Evolutionary conservation across 257 asterid genomes (phyloP), one percentile per base, ranked within the genome.

Genomic region (Nicotiana otophora): DNA sequence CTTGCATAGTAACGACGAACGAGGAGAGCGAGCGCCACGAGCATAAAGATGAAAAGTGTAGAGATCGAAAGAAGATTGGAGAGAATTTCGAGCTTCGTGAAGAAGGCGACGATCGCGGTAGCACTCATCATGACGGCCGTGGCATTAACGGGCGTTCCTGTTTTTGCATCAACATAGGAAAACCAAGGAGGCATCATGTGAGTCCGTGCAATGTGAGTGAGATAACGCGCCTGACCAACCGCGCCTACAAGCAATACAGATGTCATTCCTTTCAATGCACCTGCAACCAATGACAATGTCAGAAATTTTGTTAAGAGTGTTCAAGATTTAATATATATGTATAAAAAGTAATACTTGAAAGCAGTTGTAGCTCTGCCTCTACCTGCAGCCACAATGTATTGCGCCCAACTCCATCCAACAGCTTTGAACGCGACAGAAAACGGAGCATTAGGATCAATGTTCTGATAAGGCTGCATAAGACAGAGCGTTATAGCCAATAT

Each of bases 111-210:
- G n/a, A 86, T 9, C 19, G 93, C 92, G 4, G 97, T 91, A 8
- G 89, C 88, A 3, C 80, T 19, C 68, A 90, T 89, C 94, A 92
- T 89, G 12, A 81, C 83, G 0, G 86, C 62, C 1, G 94, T 92
- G 42, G 97, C 97, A 39, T 88, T 89, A 51, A 91, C 76, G 0
- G 95, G 97, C 3, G 97, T 92, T 36, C 92, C 92, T 0, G 95
- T 92, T 69, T 83, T 90, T 33, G 84, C 83, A 34, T 91, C 81
- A 5, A 92, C 95, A 60, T 85, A 83, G 1, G 92, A 93, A n/a
- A 92, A 89, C 97, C 95, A 91, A 0, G 97, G 95, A 17, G 95
- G 97, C 90, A 92, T 85, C 95, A 90, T 89, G 30, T 91, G 95
- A 0, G 95, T 87, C 7, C 97, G 92, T 1, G 94, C 90, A 16